Conservation (phyloP, 2,329 filamentous ascomycete genomes). For the Nigrospora osmanthi region DNA sequence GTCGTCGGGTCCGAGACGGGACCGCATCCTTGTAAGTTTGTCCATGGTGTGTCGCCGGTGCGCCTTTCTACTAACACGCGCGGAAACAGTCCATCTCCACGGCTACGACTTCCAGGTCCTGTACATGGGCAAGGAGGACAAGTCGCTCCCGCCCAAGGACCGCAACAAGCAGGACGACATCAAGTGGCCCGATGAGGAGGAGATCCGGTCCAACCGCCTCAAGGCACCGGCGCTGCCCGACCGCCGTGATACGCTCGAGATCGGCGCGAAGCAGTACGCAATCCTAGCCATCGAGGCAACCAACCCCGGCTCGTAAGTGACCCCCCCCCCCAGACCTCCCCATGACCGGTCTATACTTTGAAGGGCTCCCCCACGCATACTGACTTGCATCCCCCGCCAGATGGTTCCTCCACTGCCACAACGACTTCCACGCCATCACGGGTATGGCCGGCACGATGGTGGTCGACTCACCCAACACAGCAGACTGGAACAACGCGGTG, state of each 20-base stretch:
- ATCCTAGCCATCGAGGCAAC: conserved; percentile 1
- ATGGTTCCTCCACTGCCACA: conserved; percentile 3
- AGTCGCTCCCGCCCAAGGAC: background rate
- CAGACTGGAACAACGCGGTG: background rate
- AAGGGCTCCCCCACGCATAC: background rate
- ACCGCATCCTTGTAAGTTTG: conserved; percentile 1
- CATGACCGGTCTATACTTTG: background rate
- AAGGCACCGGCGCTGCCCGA: background rate
- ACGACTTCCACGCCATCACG: conserved; percentile 1
- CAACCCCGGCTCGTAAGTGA: conserved; percentile 2
- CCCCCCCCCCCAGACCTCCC: background rate
- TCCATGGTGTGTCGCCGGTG: no score
- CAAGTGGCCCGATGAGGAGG: background rate
- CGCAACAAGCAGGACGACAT: background rate
- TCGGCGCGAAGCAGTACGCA: background rate
- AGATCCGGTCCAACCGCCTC: background rate
- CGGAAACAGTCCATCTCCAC: background rate
- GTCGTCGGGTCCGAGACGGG: conserved; percentile 1
- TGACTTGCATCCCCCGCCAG: background rate
- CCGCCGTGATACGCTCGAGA: background rate
- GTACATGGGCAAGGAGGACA: background rate
- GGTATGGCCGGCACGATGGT: conserved; percentile 1
- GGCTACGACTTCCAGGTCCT: conserved; percentile 1
- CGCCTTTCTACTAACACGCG: no score
- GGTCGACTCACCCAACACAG: conserved; percentile 1